Conservation (phyloP, 495 filamentous ascomycete genomes). For the Penicillium desertorum region DNA sequence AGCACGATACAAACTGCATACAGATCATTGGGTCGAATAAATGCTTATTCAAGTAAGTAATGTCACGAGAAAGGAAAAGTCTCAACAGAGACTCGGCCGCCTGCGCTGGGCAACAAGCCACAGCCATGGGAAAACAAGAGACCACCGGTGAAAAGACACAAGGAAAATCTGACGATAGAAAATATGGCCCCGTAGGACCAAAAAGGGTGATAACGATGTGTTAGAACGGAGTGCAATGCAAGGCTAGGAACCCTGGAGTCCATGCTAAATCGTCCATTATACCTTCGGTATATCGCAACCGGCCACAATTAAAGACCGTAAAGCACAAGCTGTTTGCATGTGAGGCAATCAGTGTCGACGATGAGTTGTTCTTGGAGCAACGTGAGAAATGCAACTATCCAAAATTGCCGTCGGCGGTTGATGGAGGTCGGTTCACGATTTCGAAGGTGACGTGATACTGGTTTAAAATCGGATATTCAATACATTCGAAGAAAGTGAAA, state of each 20-base stretch:
- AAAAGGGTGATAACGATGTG: conserved; percentile 7
- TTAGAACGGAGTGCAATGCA: conserved; percentile 9
- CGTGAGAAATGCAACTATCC: not conserved
- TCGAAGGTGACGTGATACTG: conserved; percentile 6
- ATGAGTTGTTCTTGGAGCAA: not conserved
- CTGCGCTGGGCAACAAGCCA: conserved; percentile 1
- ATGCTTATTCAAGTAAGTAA: conserved; percentile 13
- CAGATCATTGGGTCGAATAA: conserved; percentile 13
- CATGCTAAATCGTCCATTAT: conserved; percentile 11
- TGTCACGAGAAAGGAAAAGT: conserved; percentile 14
- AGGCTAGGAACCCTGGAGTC: not conserved
- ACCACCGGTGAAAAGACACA: conserved; percentile 7
- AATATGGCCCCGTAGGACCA: conserved; percentile 13
- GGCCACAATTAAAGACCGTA: not conserved
- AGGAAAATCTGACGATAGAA: conserved; percentile 1
- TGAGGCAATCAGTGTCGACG: not conserved
- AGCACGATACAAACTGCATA: conserved; percentile 15
- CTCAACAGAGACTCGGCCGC: conserved; percentile 5
- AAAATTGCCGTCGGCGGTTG: conserved; percentile 1
- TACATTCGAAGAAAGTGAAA: conserved; percentile 21
- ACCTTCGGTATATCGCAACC: conserved; percentile 7
- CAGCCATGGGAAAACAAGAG: conserved; percentile 1
- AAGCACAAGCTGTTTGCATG: not conserved
- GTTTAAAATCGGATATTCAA: conserved; percentile 17
- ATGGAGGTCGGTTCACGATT: not conserved